phyloP scores from a whole-genome alignment of 768 basidiomycete genomes.

The Favolaschia claudopus region DNA sequence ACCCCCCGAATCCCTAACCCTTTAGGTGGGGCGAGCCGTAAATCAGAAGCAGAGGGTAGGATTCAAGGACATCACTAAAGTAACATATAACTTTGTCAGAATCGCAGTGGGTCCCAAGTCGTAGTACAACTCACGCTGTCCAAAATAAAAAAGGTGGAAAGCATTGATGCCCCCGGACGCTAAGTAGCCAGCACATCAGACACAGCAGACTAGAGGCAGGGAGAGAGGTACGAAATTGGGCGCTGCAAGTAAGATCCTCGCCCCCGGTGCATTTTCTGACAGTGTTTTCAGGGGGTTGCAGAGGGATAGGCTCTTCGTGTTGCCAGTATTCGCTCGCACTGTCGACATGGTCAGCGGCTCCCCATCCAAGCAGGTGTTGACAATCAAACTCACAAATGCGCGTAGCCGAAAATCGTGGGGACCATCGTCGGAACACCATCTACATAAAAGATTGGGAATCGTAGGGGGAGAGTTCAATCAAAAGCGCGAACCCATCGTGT shows the following conservation, averaged over 20 bases:
- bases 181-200: background rate
- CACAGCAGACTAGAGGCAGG: background rate
- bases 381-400: slow-evolving; percentile 17
- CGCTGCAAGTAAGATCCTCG: slow-evolving; percentile 18
- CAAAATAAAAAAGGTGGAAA: background rate
- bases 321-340: slow-evolving; percentile 23
- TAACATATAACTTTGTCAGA: too few relatives aligned
- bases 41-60: too few relatives aligned
- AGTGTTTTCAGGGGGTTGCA: slow-evolving; percentile 3
- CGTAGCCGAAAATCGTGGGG: slow-evolving; percentile 19
- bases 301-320: slow-evolving; percentile 12
- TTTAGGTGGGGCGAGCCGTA: too few relatives aligned
- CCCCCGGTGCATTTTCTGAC: background rate
- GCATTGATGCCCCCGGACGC: background rate
- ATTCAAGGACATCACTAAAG: too few relatives aligned
- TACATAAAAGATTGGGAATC: background rate
- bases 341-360: background rate
- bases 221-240: background rate
- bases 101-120: too few relatives aligned
- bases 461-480: too few relatives aligned
- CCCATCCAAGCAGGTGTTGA: background rate
- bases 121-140: background rate
- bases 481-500: background rate
- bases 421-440: slow-evolving; percentile 25
- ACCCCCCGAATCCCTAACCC: too few relatives aligned